Percentiles rank a stretch among this genome's conserved stretches.
Evolutionary conservation across 164 flowering plant genomes (phyloP).

Genomic region (Echeveria elegans): DNA sequence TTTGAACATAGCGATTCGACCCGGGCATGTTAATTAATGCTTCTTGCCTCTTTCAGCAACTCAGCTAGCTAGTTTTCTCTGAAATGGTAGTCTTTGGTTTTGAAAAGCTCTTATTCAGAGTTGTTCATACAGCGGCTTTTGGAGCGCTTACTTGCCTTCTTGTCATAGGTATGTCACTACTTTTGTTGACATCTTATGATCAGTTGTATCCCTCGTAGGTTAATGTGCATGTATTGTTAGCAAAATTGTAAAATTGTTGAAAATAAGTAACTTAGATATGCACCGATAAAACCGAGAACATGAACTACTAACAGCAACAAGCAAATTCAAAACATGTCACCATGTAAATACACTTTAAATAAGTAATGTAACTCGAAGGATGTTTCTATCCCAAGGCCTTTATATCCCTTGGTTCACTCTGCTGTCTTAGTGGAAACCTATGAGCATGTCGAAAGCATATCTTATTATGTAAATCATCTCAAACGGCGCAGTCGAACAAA

Average conservation of each 20-base stretch:
- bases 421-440: conserved; percentile 80
- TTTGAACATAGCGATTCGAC: no score
- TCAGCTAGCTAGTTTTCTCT: conserved; percentile 6
- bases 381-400: conserved; percentile 83
- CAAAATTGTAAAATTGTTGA: no score
- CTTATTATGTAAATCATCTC: conserved; percentile 65
- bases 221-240: no score
- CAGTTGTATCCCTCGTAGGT: no score
- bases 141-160: conserved; percentile 36
- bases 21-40: neutral
- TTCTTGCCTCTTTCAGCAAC: neutral
- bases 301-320: no score
- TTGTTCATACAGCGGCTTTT: conserved; percentile 15
- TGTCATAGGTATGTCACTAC: conserved; percentile 45
- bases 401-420: conserved; percentile 84
- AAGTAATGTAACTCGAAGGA: conserved; percentile 72
- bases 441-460: conserved; percentile 74
- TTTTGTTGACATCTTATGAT: no score
- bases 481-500: conserved; percentile 54
- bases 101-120: conserved; percentile 16
- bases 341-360: no score
- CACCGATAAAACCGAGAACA: no score
- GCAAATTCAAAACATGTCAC: no score
- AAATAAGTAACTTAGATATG: no score
- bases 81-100: conserved; percentile 16